A percentile compares a stretch with the other conserved stretches of the same genome.
These are phyloP conservation scores for Rhodomyrtus psidioides DNA, from an alignment of 441 rosid species.

Conservation along the genomic window DNA sequence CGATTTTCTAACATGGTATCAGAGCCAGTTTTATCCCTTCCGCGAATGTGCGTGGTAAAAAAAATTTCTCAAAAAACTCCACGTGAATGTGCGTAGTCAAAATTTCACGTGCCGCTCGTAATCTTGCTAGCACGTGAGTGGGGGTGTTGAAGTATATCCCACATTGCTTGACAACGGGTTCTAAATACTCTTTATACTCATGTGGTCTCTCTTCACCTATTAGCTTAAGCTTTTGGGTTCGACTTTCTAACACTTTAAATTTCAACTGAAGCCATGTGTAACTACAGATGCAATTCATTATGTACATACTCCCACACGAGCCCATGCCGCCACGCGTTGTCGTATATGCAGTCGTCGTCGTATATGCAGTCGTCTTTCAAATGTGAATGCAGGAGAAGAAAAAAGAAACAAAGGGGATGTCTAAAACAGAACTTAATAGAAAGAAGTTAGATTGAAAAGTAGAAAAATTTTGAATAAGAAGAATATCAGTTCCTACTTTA, in stretches of 20 bases:
- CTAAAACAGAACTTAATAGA: neutral
- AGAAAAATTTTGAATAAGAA: neutral
- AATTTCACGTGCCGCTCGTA: too few species aligned
- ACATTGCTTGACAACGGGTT: too few species aligned
- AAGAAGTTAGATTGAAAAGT: neutral
- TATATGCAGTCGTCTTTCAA: neutral
- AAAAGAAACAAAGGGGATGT: neutral
- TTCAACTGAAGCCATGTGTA: neutral
- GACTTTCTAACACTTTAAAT: neutral
- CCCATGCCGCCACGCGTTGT: fast-evolving
- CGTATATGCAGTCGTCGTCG: neutral
- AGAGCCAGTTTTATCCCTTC: too few species aligned
- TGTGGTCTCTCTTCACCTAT: too few species aligned
- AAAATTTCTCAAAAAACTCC: too few species aligned
- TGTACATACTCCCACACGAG: neutral
- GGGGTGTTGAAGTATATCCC: too few species aligned
- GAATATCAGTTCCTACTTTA: neutral
- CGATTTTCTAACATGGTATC: too few species aligned
- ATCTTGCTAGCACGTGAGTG: too few species aligned
- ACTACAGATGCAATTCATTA: neutral
- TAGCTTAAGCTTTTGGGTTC: too few species aligned
- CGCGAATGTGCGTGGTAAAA: too few species aligned
- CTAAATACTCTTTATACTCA: too few species aligned
- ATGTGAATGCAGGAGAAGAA: neutral
- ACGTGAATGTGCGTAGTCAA: too few species aligned